Conservation (phyloP, 2,329 filamentous ascomycete species). For the Diaporthe vexans region DNA sequence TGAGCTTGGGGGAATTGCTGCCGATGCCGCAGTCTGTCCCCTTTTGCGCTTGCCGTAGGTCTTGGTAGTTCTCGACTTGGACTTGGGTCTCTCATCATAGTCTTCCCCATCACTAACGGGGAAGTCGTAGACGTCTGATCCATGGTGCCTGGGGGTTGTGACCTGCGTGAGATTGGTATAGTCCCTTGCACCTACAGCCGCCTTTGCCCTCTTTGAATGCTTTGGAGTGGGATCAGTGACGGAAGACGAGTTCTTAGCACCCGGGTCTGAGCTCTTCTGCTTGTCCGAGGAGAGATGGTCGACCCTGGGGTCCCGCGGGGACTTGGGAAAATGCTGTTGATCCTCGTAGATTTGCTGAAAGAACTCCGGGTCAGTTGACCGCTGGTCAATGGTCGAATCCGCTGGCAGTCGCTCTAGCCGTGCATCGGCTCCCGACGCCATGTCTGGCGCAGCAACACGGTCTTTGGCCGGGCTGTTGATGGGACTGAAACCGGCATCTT, state of each 20-base stretch:
- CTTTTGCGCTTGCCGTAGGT: constrained; percentile 44
- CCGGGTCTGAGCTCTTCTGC: constrained; percentile 31
- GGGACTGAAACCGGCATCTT: constrained; percentile 48
- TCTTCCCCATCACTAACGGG: constrained; percentile 57
- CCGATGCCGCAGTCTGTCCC: background rate
- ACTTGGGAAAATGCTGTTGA: constrained; percentile 53
- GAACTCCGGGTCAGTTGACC: constrained; percentile 63
- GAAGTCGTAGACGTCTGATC: constrained; percentile 57
- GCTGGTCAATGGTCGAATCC: constrained; percentile 43
- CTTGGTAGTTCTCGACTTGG: constrained; percentile 16
- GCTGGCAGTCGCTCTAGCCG: constrained; percentile 11
- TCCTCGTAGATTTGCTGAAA: constrained; percentile 64
- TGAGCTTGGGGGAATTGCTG: background rate
- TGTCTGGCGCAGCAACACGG: background rate
- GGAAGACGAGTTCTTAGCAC: constrained; percentile 43
- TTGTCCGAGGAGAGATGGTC: constrained; percentile 2
- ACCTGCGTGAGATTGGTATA: constrained; percentile 51
- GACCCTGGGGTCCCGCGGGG: constrained; percentile 7
- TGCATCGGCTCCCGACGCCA: constrained; percentile 15
- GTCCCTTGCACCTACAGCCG: constrained; percentile 32
- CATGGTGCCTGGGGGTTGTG: constrained; percentile 47
- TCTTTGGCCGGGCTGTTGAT: constrained; percentile 42
- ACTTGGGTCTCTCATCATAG: constrained; percentile 26
- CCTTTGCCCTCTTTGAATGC: constrained; percentile 32
- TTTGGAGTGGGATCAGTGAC: constrained; percentile 48